Evolutionary conservation across 176 grass and related monocot genomes (phyloP).

Genomic region (Elymus sibiricus): DNA sequence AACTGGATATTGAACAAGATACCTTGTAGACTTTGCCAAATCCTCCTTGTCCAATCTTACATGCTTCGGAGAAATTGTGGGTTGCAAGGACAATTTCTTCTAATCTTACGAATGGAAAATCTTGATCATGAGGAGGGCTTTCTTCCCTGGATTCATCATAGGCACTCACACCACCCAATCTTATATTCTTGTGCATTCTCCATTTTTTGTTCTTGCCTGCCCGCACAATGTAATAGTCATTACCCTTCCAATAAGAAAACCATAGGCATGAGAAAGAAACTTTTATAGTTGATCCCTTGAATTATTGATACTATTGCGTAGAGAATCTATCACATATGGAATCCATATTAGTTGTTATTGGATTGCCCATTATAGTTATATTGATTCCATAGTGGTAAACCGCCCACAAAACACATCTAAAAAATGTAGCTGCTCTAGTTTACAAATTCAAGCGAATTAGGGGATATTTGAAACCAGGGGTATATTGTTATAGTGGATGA

Average conservation of each 20-base stretch:
- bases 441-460: not conserved
- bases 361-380: too few relatives aligned
- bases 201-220: not conserved
- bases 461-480: not conserved
- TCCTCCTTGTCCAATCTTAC: conserved; percentile 40
- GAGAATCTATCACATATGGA: too few relatives aligned
- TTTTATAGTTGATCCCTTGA: not conserved
- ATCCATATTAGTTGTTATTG: too few relatives aligned
- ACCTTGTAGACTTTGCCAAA: conserved; percentile 62
- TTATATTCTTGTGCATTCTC: not conserved
- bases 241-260: not conserved
- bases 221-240: not conserved
- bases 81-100: conserved; percentile 21
- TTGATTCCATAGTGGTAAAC: too few relatives aligned
- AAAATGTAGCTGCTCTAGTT: not conserved
- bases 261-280: not conserved
- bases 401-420: too few relatives aligned
- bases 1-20: not conserved
- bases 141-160: not conserved
- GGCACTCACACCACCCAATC: not conserved
- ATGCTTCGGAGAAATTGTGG: conserved; percentile 24
- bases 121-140: not conserved
- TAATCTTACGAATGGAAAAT: conserved; percentile 22
- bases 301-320: not conserved
- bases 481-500: not conserved